Percentiles rank a stretch among this genome's conserved stretches.
Evolutionary conservation across 2,329 filamentous ascomycete species (phyloP).

Genomic region (Fusarium napiforme): DNA sequence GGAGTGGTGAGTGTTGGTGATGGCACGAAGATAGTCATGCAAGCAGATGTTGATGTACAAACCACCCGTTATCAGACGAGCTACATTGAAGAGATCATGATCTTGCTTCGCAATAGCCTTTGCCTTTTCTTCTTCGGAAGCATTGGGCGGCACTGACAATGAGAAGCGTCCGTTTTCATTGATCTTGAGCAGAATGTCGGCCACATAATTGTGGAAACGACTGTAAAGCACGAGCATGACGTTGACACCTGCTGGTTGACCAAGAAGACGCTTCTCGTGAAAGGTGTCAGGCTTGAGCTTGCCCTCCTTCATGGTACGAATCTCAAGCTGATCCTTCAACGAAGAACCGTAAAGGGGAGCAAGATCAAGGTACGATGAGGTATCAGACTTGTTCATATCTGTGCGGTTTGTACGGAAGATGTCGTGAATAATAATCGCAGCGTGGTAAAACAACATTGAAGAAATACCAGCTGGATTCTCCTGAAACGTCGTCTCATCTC

Average conservation of each 20-base stretch:
- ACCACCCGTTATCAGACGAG: conserved; percentile 57
- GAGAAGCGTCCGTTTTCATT: conserved; percentile 73
- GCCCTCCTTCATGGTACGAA: conserved; percentile 73
- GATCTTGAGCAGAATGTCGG: conserved; percentile 69
- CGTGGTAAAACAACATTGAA: conserved; percentile 79
- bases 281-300: conserved; percentile 78
- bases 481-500: conserved; percentile 61
- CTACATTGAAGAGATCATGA: conserved; percentile 66
- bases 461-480: conserved; percentile 79
- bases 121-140: conserved; percentile 43
- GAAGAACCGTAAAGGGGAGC: conserved; percentile 78
- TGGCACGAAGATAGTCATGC: conserved; percentile 70
- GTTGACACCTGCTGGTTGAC: conserved; percentile 76
- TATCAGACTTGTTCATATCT: conserved; percentile 72
- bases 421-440: conserved; percentile 66
- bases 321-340: conserved; percentile 68
- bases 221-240: conserved; percentile 75
- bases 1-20: conserved; percentile 68
- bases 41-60: conserved; percentile 67
- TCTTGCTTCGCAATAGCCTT: conserved; percentile 56
- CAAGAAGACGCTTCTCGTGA: conserved; percentile 70
- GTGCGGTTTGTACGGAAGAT: conserved; percentile 60
- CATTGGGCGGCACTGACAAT: conserved; percentile 5
- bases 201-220: conserved; percentile 76
- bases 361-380: conserved; percentile 80